Conservation (phyloP, 2,329 filamentous ascomycete species). For the Ascochyta pisi region DNA sequence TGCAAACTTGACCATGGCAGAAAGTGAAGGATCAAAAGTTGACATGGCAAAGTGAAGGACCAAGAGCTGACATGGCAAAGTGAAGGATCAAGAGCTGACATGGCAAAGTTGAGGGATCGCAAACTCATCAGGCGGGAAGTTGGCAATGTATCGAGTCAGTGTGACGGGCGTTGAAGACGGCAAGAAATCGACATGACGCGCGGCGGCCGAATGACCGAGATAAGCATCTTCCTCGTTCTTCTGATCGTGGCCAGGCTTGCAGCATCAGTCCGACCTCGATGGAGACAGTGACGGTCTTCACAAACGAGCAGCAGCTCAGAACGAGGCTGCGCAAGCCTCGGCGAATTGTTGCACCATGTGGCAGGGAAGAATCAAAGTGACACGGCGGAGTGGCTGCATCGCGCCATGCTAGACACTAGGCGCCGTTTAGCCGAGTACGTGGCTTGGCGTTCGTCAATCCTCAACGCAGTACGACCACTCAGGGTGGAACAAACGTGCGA, state of each 20-base stretch:
- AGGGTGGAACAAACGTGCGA: conserved; percentile 2
- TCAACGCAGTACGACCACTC: conserved; percentile 3
- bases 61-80: background rate
- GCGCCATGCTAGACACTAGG: background rate
- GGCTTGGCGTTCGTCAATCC: conserved; percentile 13
- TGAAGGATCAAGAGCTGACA: background rate
- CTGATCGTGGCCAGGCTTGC: background rate
- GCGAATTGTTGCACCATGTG: background rate
- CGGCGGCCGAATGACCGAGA: background rate
- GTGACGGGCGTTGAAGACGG: background rate
- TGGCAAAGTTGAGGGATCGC: background rate
- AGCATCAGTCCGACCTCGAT: background rate
- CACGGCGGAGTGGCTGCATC: conserved; percentile 3
- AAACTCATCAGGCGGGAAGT: background rate
- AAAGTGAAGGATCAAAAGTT: too few species aligned
- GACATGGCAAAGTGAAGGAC: too few species aligned
- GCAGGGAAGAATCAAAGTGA: conserved; percentile 2
- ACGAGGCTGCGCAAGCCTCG: background rate
- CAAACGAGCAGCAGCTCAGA: background rate
- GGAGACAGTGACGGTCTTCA: background rate
- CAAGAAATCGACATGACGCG: conserved; percentile 6
- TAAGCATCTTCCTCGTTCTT: background rate
- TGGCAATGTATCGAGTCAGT: conserved; percentile 1
- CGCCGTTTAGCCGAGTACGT: conserved; percentile 11
- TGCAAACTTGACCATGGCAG: too few species aligned